phyloP scores from a whole-genome alignment of 495 filamentous ascomycete species.

The Baudoinia panamericana region DNA sequence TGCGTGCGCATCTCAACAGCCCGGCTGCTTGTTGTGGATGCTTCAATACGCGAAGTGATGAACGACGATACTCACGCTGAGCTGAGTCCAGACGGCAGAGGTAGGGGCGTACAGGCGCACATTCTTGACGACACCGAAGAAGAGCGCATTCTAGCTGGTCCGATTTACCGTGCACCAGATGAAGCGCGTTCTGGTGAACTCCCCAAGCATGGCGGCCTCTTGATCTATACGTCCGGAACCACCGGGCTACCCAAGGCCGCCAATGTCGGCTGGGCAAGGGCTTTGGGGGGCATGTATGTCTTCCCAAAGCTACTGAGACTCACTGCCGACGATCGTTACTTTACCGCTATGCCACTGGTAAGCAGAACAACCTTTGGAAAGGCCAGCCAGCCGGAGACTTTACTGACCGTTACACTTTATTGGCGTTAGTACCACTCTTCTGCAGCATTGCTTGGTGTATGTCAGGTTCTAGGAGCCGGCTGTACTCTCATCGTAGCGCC shows the following conservation, averaged over 20 bases:
- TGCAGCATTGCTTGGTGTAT: constrained; percentile 58
- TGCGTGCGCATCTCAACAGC: constrained; percentile 61
- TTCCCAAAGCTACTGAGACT: constrained; percentile 44
- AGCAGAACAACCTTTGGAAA: too few species aligned
- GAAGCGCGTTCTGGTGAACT: constrained; percentile 39
- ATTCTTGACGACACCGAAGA: constrained; percentile 6
- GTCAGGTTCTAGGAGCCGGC: constrained; percentile 44
- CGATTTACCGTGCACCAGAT: constrained; percentile 44
- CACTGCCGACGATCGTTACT: constrained; percentile 53
- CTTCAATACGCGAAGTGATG: constrained; percentile 38
- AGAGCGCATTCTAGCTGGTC: constrained; percentile 2
- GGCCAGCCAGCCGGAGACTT: too few species aligned
- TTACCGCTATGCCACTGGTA: constrained; percentile 89
- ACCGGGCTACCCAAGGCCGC: constrained; percentile 82
- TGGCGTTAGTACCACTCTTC: constrained; percentile 94
- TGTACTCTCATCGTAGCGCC: constrained; percentile 59
- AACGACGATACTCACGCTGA: constrained; percentile 37
- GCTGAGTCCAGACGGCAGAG: constrained; percentile 21
- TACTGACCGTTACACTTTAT: too few species aligned
- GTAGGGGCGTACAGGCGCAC: constrained; percentile 9
- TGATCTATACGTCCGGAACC: constrained; percentile 82
- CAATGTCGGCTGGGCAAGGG: constrained; percentile 67
- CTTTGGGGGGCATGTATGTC: constrained; percentile 41
- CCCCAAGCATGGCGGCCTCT: constrained; percentile 47
- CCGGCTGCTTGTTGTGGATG: constrained; percentile 60